Base-by-base conservation (phyloP, 148 eudicot genomes). In the Rhododendron vialii region DNA sequence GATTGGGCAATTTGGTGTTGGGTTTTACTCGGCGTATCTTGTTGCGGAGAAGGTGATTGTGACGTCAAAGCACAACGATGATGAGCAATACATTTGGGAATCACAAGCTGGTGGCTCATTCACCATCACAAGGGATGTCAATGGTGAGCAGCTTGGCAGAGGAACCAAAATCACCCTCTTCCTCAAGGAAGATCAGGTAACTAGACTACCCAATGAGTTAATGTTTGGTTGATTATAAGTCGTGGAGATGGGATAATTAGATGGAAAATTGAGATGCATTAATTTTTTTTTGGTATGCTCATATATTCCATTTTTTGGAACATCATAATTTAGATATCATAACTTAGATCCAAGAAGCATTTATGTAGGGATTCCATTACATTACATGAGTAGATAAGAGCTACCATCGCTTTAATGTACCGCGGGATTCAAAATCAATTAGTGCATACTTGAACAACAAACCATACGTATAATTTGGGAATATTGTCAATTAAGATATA, bases 1-100 rank as follows among this genome's bases (percentile, higher is more conserved):
- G 98, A 96, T 96, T 84, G 98, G 98, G 24, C 98, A 96, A 38
- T 95, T 95, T 35, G 98, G 98, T 51, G 98, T 95, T 51, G 98
- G 98, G 33, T 95, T 95, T 86, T 96, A 96, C 92, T 95, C 98
- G 1, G 96, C 96, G 17, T 96, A 96, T 86, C 92, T 96, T 82
- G 98, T 93, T 48, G 96, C 98, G 6, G 98, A 96, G 86, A 96
- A 94, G 87, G 98, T 96, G 1, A 91, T 96, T 33, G 98, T 96
- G 15, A 95, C 95, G 18, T 93, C 96, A 48, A 96, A 96, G 88
- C 98, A 93, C 93, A 95, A 94, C 55, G 95, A 95, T 28, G 98
- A 95, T 78, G 98, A 95, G 83, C 98, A 94, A 50, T 95, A 95
- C 88, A 88, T 94, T 1, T 95, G 98, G 98, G 98, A 94, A 83